Evolutionary conservation across 1,139 yeast species (phyloP), one percentile per base, ranked within the genome.

Genomic region (Yamadazyma aaseri): DNA sequence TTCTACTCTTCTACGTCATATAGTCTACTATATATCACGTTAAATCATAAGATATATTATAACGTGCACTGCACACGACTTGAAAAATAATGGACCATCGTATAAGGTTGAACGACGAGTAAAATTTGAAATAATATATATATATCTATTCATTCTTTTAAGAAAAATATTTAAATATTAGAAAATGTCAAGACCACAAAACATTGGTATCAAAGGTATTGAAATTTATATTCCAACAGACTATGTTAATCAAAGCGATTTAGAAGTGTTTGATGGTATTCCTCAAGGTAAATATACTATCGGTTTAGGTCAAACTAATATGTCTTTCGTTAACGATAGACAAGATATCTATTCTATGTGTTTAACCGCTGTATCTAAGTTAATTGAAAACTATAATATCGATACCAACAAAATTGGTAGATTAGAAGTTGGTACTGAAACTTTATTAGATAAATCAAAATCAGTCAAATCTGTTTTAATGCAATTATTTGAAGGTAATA

Each of bases 351-450:
- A 90, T 71, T 92, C 98, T 27, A 73, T 94, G 73, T 72, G 87
- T 23, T 73, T 92, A 59, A 92, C 98, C 8, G 97, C 76, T 21
- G 74, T 85, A 44, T 79, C 85, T 42, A 79, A 78, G 44, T 76
- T 94, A 57, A 67, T 94, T 55, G 73, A 78, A 54, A 82, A 89
- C 70, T 82, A 87, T 74, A 71, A 79, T 59, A 76, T 94, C 51
- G 96, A 92, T 62, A 78, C 89, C 39, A 67, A 73, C 57, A 67
- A 76, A 36, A 79, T 94, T 56, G 99, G 99, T 49, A 81, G 99
- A 61, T 75, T 94, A 54, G 99, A 94, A 66, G 98, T 92, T 44
- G 99, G 99, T 53, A 94, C 99, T 42, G 99, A 94, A 71, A 92
- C 98, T 34, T 73, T 94, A 53, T 73, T 94, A 54, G 99, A 94